Conservation (phyloP, 257 asterid genomes). For the Scutellaria galericulata region DNA sequence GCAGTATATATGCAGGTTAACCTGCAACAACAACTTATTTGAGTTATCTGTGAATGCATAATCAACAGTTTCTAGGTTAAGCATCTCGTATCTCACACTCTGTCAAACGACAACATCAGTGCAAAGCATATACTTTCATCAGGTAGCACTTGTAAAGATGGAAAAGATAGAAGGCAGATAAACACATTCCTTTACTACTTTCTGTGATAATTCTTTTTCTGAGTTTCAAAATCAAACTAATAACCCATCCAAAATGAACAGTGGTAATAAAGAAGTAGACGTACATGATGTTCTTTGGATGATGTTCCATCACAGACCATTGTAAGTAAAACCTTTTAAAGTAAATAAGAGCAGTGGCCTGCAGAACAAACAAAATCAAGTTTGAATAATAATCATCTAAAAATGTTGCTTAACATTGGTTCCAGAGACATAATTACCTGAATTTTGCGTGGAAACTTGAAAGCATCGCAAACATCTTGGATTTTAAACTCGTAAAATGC, state of each 20-base stretch:
- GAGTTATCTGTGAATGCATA: constrained; percentile 8
- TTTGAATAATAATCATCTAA: constrained; percentile 25
- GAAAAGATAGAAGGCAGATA: neutral
- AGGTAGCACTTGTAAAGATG: neutral
- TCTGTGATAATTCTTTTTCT: neutral
- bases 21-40: constrained; percentile 52
- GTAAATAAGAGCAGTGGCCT: constrained; percentile 96
- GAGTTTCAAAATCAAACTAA: constrained; percentile 4
- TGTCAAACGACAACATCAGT: neutral
- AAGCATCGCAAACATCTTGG: constrained; percentile 97
- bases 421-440: constrained; percentile 59
- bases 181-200: neutral
- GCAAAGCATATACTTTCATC: neutral
- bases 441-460: constrained; percentile 94
- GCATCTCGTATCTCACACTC: neutral
- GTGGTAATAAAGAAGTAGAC: constrained; percentile 35
- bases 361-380: constrained; percentile 45
- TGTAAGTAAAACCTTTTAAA: constrained; percentile 94
- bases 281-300: constrained; percentile 93
- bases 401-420: constrained; percentile 18
- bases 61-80: constrained; percentile 3
- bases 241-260: constrained; percentile 25
- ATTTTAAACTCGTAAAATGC: constrained; percentile 94
- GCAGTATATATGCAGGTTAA: constrained; percentile 96
- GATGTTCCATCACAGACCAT: constrained; percentile 99